These are phyloP conservation scores for Penicillium palitans DNA, from an alignment of 2,329 filamentous ascomycete species.

Conservation along the genomic window DNA sequence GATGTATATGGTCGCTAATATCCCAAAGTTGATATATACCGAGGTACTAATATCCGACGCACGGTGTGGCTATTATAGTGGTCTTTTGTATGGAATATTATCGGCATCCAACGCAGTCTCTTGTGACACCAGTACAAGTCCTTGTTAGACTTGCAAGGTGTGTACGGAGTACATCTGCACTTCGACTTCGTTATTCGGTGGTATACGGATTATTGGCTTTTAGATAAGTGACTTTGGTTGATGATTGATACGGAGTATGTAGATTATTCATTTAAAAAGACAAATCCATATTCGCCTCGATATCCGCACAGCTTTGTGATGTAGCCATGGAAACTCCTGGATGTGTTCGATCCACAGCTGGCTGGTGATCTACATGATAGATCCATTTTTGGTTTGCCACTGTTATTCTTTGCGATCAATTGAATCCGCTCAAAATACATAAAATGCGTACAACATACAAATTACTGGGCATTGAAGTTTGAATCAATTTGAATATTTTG, in stretches of 20 bases:
- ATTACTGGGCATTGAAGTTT: too few species aligned
- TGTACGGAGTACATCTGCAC: not conserved
- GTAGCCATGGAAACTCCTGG: not conserved
- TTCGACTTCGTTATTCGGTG: too few species aligned
- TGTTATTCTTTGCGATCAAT: not conserved
- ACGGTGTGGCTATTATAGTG: not conserved
- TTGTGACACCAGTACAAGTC: not conserved
- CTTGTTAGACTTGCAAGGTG: not conserved
- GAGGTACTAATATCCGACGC: too few species aligned
- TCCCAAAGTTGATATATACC: not conserved
- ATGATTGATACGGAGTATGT: too few species aligned
- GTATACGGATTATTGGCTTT: not conserved
- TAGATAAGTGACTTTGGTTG: too few species aligned
- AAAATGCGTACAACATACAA: not conserved
- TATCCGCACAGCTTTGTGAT: too few species aligned
- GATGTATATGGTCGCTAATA: too few species aligned
- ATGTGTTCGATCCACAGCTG: not conserved
- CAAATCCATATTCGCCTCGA: too few species aligned
- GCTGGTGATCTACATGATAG: not conserved
- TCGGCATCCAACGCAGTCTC: too few species aligned
- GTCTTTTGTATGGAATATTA: too few species aligned
- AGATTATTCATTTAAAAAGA: too few species aligned
- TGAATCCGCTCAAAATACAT: not conserved
- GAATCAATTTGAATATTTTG: not conserved
- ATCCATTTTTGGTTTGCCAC: not conserved